A percentile compares a stretch with the other conserved stretches of the same genome.
phyloP scores from a whole-genome alignment of 331 rosid species.

The Phaseolus coccineus region DNA sequence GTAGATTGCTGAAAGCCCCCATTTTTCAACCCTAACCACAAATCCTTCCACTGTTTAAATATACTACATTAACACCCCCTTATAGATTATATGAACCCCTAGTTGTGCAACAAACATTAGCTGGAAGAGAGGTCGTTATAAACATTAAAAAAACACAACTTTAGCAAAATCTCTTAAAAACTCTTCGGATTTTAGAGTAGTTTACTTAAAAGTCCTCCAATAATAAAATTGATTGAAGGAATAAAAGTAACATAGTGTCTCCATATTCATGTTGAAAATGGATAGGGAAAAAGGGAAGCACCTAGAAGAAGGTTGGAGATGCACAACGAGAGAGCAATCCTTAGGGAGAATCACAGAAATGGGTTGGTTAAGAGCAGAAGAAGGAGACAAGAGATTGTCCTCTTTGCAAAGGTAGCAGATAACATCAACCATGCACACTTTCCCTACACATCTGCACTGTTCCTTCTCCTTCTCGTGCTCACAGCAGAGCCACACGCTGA shows the following conservation, averaged over 20 bases:
- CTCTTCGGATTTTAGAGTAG: too few species aligned
- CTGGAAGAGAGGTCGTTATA: not conserved
- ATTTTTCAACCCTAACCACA: not conserved
- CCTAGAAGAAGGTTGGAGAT: conserved; percentile 85
- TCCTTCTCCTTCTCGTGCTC: not conserved
- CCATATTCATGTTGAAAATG: not conserved
- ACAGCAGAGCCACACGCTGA: conserved; percentile 84
- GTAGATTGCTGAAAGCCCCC: not conserved
- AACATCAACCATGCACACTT: conserved; percentile 88
- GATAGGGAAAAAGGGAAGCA: conserved; percentile 15
- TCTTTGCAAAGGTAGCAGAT: conserved; percentile 71
- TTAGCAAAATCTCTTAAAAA: too few species aligned
- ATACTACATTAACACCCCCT: too few species aligned
- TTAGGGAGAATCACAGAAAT: conserved; percentile 60
- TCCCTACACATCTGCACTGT: conserved; percentile 72
- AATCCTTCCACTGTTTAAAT: not conserved
- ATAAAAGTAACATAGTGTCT: not conserved
- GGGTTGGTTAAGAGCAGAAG: conserved; percentile 70
- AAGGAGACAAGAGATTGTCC: conserved; percentile 68
- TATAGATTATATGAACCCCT: not conserved
- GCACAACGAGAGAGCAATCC: conserved; percentile 59
- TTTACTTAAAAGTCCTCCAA: too few species aligned
- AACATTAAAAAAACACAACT: too few species aligned
- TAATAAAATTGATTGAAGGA: not conserved
- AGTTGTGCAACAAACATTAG: not conserved